Evolutionary conservation across 129 eudicot genomes (phyloP), one percentile per base, ranked within the genome.

Genomic region (Dittrichia graveolens): DNA sequence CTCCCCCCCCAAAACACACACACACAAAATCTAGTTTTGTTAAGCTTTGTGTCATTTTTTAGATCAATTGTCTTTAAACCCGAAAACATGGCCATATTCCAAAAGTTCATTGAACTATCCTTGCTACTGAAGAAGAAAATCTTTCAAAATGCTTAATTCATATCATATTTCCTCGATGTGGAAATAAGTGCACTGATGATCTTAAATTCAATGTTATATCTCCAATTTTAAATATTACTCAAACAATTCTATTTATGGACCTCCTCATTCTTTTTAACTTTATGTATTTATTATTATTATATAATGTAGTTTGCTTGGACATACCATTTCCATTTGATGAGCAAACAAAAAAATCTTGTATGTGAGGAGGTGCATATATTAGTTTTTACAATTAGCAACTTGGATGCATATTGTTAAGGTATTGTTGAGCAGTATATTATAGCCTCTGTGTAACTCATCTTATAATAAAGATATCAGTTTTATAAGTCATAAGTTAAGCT

Each of bases 21-120:
- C 31, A 24, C 31, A 24, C 31, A 24, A 0, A 18, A 35, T 44
- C 2, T 16, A 9, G 6, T 18, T 48, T 3, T 73, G 40, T 61
- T 9, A 4, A 34, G 13, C 8, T 12, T 19, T 43, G 19, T 49
- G 9, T 13, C 13, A 31, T 7, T 50, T 4, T 13, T 66, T 34
- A 12, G 58, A 47, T 66, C 5, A 9, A 8, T 34, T 5, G 34
- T 47, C 45, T 10, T 6, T 19, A n/a, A 35, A 49, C 54, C 45
- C 45, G 6, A n/a, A 13, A 67, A 34, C 11, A 67, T 48, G 73
- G 43, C 45, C 34, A 40, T 48, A 8, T 48, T 48, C 12, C 24
- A 67, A 48, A 48, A 67, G 24, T n/a, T 67, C 46, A 31, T 47
- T 12, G n/a, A 56, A 18, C 38, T 6, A 54, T 54, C 60, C 60